These are phyloP conservation scores for Boletus reticuloceps DNA, from an alignment of 768 basidiomycete genomes.

Conservation along the genomic window DNA sequence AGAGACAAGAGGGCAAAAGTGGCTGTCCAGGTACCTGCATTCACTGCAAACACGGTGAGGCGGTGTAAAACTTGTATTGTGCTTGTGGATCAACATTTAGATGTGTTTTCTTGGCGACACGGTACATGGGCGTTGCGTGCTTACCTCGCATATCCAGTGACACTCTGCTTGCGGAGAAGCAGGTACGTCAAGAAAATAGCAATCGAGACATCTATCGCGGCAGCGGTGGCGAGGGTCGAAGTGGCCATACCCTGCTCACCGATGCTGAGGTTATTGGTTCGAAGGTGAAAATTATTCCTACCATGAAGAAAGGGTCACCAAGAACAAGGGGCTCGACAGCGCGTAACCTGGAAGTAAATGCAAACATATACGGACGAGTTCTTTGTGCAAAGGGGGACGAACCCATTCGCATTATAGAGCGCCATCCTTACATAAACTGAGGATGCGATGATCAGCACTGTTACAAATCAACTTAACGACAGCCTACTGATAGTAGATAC, in stretches of 20 bases:
- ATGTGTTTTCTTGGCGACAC: background rate
- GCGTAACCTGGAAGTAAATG: background rate
- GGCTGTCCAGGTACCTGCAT: too few species aligned
- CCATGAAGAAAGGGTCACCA: background rate
- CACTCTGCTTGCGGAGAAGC: background rate
- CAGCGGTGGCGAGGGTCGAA: background rate
- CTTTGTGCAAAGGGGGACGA: background rate
- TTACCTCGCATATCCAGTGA: background rate
- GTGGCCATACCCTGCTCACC: background rate
- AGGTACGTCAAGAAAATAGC: conserved; percentile 6
- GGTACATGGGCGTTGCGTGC: background rate
- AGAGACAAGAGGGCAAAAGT: too few species aligned
- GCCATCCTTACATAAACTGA: conserved; percentile 2
- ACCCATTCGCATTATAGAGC: conserved; percentile 6
- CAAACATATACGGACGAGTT: background rate
- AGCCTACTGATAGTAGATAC: background rate
- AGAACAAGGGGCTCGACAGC: background rate
- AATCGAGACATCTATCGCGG: conserved; percentile 5
- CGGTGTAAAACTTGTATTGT: too few species aligned
- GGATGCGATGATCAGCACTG: background rate
- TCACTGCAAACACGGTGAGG: too few species aligned
- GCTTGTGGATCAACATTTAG: too few species aligned
- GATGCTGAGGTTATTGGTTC: background rate
- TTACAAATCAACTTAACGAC: background rate
- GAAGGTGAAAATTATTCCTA: background rate